Evolutionary conservation across 192 early-diverging fungal genomes (phyloP), one percentile per base, ranked within the genome.

Genomic region (Gaertneriomyces sp.): DNA sequence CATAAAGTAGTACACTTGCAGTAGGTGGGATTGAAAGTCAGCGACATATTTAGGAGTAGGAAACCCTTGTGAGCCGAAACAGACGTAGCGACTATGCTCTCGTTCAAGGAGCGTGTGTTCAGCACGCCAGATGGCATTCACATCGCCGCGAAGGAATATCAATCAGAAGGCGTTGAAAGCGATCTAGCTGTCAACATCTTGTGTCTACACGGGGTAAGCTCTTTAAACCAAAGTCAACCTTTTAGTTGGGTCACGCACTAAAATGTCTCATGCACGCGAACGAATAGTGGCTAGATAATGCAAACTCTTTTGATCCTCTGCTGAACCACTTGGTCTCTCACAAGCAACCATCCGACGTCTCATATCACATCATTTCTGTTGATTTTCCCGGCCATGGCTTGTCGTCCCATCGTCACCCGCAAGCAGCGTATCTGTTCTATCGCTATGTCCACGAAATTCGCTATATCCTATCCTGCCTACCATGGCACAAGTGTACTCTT

Each of bases 341-440:
- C 25, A 33, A 33, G 25, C 25, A 33, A 33, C 25, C 25, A 1
- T 33, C 25, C 25, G 44, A 43, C 47, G 47, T 12, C 42, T 14
- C 44, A 7, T 63, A 64, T 17, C 61, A 45, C 42, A 64, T 69
- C 11, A 64, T 73, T n/a, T 53, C 71, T 9, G 17, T 70, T 3
- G 73, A 70, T 59, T 66, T 70, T 39, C 61, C 73, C 11, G 73
- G 73, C 1, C 73, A 75, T 45, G 73, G 73, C 11, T 58, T n/a
- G 25, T 71, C 69, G 6, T 63, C 49, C 6, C 63, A 66, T 46
- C 61, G 72, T 11, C 42, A 58, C 41, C 12, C 25, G 19, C 46
- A 75, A 17, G 45, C 63, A 9, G 58, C 70, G 40, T 75, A 75
- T 53, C 4, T 45, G 16, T 25, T 67, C 4, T 61, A 54, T 38